phyloP scores from a whole-genome alignment of 2,329 filamentous ascomycete genomes.

The Hypocreales sp. region DNA sequence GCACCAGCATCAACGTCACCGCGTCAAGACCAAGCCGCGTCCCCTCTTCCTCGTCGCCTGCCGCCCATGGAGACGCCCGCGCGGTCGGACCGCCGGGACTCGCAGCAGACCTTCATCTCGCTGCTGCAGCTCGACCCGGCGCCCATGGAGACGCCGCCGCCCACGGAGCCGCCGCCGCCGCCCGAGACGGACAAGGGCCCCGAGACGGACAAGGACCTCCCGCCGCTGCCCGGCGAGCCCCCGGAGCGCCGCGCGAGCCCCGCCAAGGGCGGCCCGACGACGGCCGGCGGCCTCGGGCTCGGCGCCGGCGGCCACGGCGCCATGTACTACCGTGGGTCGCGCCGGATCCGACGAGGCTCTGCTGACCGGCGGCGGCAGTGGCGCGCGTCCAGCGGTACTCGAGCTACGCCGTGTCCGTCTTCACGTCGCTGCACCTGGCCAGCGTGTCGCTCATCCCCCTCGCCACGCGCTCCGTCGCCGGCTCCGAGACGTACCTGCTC shows the following conservation, averaged over 20 bases:
- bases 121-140: slow-evolving; percentile 69
- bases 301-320: slow-evolving; percentile 47
- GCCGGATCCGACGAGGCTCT: background rate
- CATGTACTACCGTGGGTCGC: slow-evolving; percentile 56
- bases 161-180: slow-evolving; percentile 23
- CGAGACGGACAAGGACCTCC: slow-evolving; percentile 9
- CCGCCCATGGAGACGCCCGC: slow-evolving; percentile 6
- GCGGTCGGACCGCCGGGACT: slow-evolving; percentile 19
- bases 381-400: slow-evolving; percentile 71
- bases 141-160: slow-evolving; percentile 46
- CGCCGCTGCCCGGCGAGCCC: slow-evolving; percentile 18
- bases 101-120: slow-evolving; percentile 42
- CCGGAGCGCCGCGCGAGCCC: slow-evolving; percentile 14
- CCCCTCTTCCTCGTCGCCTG: background rate
- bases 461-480: slow-evolving; percentile 52
- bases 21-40: background rate
- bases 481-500: slow-evolving; percentile 73
- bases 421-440: slow-evolving; percentile 60
- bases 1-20: background rate
- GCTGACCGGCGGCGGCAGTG: slow-evolving; percentile 6
- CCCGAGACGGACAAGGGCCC: slow-evolving; percentile 7
- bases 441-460: slow-evolving; percentile 75
- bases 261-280: slow-evolving; percentile 23
- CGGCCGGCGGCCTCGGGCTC: slow-evolving; percentile 33
- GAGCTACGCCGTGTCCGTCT: slow-evolving; percentile 68